These are phyloP conservation scores for Pseudognaphalium luteoalbum DNA, from an alignment of 129 eudicot genomes.

Conservation along the genomic window DNA sequence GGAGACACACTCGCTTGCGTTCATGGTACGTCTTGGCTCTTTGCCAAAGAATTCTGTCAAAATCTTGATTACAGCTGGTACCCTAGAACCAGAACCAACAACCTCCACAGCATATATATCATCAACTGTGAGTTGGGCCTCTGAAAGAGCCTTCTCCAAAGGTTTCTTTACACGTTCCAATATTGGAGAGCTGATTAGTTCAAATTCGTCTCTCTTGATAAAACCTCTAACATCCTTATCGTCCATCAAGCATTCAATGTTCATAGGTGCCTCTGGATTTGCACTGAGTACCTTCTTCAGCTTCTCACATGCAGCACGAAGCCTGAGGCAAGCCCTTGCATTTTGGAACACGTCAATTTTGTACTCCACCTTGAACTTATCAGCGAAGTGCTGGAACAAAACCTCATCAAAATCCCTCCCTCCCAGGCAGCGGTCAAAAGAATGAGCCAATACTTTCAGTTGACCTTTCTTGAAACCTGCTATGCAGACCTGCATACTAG, in stretches of 20 bases:
- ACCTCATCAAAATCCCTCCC: constrained; percentile 94
- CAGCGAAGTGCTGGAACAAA: constrained; percentile 82
- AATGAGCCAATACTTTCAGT: constrained; percentile 70
- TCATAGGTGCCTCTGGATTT: constrained; percentile 91
- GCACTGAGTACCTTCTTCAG: constrained; percentile 90
- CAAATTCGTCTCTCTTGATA: constrained; percentile 90
- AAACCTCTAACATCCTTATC: constrained; percentile 89
- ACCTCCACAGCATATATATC: constrained; percentile 83
- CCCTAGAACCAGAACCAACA: constrained; percentile 93
- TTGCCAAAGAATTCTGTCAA: constrained; percentile 88
- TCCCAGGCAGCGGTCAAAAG: constrained; percentile 80
- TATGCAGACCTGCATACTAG: constrained; percentile 96
- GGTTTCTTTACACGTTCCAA: constrained; percentile 92
- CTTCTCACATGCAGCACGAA: constrained; percentile 85
- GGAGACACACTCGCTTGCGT: constrained; percentile 93
- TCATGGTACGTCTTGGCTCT: constrained; percentile 96
- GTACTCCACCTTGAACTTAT: constrained; percentile 68
- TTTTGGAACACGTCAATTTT: constrained; percentile 84
- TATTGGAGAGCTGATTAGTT: constrained; percentile 71
- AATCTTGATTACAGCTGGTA: constrained; percentile 82
- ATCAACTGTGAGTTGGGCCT: constrained; percentile 68
- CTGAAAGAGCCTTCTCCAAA: constrained; percentile 82
- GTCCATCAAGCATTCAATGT: constrained; percentile 90
- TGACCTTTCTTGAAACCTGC: constrained; percentile 96
- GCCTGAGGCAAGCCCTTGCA: constrained; percentile 85